Percentiles rank a stretch among this genome's conserved stretches.
These are phyloP conservation scores for Glycine latifolia DNA, from an alignment of 306 rosid genomes.

Conservation along the genomic window DNA sequence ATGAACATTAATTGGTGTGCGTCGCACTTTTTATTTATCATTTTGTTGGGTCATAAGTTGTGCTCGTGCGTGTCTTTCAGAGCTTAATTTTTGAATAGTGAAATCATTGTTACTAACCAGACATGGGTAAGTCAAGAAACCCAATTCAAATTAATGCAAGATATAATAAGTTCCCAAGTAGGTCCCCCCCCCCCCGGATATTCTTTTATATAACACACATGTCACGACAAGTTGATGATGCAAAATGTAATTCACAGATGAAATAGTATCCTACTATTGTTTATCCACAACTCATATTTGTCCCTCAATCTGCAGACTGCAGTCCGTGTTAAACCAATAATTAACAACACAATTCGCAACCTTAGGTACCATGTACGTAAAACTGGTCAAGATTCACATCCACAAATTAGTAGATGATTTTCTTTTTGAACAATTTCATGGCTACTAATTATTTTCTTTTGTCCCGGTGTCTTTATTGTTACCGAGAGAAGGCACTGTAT, in stretches of 20 bases:
- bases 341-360: slow-evolving; percentile 35
- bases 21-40: slow-evolving; percentile 17
- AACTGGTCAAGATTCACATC: not conserved
- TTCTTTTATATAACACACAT: slow-evolving; percentile 29
- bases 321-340: slow-evolving; percentile 30
- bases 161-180: slow-evolving; percentile 31
- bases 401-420: slow-evolving; percentile 14
- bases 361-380: slow-evolving; percentile 32
- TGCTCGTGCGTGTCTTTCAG: slow-evolving; percentile 42
- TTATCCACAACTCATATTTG: slow-evolving; percentile 31
- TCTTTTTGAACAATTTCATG: slow-evolving; percentile 6
- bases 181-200: slow-evolving; percentile 42
- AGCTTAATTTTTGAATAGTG: slow-evolving; percentile 37
- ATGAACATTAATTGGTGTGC: slow-evolving; percentile 3
- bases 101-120: slow-evolving; percentile 37
- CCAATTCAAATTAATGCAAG: slow-evolving; percentile 44
- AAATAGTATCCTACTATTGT: slow-evolving; percentile 36
- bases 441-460: slow-evolving; percentile 35
- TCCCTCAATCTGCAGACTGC: slow-evolving; percentile 8
- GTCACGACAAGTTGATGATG: slow-evolving; percentile 44
- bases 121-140: slow-evolving; percentile 46
- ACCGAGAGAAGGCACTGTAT: slow-evolving; percentile 22
- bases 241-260: slow-evolving; percentile 45
- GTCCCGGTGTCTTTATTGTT: slow-evolving; percentile 37
- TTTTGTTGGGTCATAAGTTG: slow-evolving; percentile 25